Evolutionary conservation across 768 basidiomycete genomes (phyloP).

Genomic region (Xerocomellus dryophilus): DNA sequence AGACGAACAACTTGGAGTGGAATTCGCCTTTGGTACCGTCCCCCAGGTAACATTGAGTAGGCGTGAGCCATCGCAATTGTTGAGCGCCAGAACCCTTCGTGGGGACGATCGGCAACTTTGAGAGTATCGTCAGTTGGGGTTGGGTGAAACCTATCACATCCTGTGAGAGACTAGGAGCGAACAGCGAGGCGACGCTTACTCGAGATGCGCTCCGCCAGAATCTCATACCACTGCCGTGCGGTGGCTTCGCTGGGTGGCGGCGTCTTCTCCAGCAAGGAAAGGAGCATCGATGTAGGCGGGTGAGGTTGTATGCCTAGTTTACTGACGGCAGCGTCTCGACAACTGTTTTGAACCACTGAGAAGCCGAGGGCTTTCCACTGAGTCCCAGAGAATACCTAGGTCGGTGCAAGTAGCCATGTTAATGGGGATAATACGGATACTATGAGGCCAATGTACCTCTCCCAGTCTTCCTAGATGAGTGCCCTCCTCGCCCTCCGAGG

Average conservation of each 20-base stretch:
- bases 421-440: not conserved
- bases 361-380: constrained; percentile 80
- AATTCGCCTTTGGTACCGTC: constrained; percentile 51
- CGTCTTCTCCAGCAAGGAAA: constrained; percentile 55
- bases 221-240: constrained; percentile 65
- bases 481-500: constrained; percentile 57
- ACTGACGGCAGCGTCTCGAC: constrained; percentile 48
- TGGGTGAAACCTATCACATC: constrained; percentile 51
- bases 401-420: not conserved
- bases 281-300: constrained; percentile 60
- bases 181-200: constrained; percentile 39
- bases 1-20: constrained; percentile 80
- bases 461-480: constrained; percentile 55
- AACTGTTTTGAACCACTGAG: constrained; percentile 53
- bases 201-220: constrained; percentile 59
- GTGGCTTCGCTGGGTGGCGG: constrained; percentile 53
- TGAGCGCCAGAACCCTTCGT: constrained; percentile 35
- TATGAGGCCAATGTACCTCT: constrained; percentile 45
- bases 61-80: constrained; percentile 48
- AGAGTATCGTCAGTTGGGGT: constrained; percentile 54
- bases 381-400: constrained; percentile 64
- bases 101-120: constrained; percentile 66
- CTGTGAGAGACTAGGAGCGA: constrained; percentile 1
- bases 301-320: constrained; percentile 71
- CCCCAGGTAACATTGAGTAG: constrained; percentile 69